phyloP scores from a whole-genome alignment of 148 eudicot species.

The Nepenthes gracilis region DNA sequence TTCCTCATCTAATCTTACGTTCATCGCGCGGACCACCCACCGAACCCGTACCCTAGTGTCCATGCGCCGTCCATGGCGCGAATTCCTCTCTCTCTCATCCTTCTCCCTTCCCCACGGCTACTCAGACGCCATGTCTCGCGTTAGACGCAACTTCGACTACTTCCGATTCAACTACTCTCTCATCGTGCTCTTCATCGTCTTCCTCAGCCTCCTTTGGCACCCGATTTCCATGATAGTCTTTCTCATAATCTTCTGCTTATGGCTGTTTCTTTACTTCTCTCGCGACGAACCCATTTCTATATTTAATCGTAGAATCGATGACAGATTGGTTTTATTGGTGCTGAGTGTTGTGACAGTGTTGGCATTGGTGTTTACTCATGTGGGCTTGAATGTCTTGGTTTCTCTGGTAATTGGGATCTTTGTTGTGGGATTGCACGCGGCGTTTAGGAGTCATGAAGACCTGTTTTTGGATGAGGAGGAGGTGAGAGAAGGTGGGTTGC shows the following conservation, averaged over 20 bases:
- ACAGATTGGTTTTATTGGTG: constrained; percentile 31
- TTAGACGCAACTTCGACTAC: constrained; percentile 45
- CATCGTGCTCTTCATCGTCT: constrained; percentile 29
- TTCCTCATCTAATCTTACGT: constrained; percentile 7
- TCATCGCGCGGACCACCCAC: constrained; percentile 29
- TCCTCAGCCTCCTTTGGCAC: constrained; percentile 56
- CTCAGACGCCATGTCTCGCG: constrained; percentile 29
- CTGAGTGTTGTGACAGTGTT: constrained; percentile 40
- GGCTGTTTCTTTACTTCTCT: constrained; percentile 44
- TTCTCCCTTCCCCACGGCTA: constrained; percentile 43
- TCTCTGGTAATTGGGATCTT: constrained; percentile 29
- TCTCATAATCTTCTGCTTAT: constrained; percentile 26
- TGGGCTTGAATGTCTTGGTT: constrained; percentile 49
- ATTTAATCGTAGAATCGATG: constrained; percentile 23
- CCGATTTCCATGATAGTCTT: constrained; percentile 64
- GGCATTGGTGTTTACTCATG: constrained; percentile 45
- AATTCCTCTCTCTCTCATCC: constrained; percentile 34
- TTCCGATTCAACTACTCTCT: constrained; percentile 64
- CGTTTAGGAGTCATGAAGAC: constrained; percentile 42
- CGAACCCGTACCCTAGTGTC: constrained; percentile 25
- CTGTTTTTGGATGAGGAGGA: constrained; percentile 55
- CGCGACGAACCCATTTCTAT: constrained; percentile 31
- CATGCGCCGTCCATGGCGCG: constrained; percentile 54
- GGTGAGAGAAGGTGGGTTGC: constrained; percentile 37
- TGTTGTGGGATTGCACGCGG: constrained; percentile 39